A percentile compares a stretch with the other conserved stretches of the same genome.
Evolutionary conservation across 2,329 filamentous ascomycete genomes (phyloP).

Genomic region (Diaporthe sp.): DNA sequence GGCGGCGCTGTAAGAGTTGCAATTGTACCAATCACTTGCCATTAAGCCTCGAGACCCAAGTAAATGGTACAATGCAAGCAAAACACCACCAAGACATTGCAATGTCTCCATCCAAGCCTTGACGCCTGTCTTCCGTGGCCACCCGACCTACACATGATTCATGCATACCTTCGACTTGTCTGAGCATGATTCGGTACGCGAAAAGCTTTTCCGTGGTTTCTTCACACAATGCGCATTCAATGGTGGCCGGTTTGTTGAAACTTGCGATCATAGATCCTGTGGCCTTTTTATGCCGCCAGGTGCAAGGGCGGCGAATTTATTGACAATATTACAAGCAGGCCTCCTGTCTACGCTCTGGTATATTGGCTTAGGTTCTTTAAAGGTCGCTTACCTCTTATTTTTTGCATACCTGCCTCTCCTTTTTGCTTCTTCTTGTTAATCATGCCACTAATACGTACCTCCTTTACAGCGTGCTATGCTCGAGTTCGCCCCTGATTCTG

Average conservation of each 20-base stretch:
- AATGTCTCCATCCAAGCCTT: not conserved
- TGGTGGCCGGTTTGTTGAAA: not conserved
- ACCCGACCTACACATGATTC: constrained; percentile 22
- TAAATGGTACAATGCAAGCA: too few relatives aligned
- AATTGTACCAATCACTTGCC: too few relatives aligned
- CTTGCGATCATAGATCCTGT: not conserved
- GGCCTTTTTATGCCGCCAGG: constrained; percentile 22
- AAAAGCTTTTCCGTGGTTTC: not conserved
- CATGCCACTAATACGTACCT: too few relatives aligned
- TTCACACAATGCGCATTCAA: constrained; percentile 8
- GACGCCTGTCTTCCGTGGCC: not conserved
- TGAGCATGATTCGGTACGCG: not conserved
- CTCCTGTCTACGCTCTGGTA: not conserved
- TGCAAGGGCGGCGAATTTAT: not conserved
- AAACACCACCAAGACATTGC: too few relatives aligned
- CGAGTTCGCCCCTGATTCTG: too few relatives aligned
- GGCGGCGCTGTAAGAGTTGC: too few relatives aligned
- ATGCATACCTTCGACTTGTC: not conserved
- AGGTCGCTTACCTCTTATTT: too few relatives aligned
- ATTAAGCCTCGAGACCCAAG: too few relatives aligned
- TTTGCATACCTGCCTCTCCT: too few relatives aligned
- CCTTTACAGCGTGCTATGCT: too few relatives aligned
- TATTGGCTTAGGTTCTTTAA: not conserved
- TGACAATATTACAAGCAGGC: not conserved
- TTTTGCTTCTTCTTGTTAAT: too few relatives aligned